Percentiles rank a stretch among this genome's conserved stretches.
Evolutionary conservation across 2,329 filamentous ascomycete species (phyloP).

Genomic region (Fusarium verticillioides): DNA sequence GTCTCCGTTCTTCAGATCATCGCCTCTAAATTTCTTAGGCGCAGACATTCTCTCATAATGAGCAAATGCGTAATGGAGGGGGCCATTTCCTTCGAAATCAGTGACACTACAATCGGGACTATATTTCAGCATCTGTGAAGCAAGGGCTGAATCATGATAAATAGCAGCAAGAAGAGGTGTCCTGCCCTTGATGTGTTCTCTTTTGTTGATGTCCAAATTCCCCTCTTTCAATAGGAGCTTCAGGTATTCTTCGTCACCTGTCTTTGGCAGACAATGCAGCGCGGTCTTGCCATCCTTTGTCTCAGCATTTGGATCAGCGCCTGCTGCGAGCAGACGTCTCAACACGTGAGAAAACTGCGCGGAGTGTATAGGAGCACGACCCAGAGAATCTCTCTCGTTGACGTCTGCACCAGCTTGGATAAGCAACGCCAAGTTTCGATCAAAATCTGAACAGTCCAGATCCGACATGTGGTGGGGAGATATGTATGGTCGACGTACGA

Average conservation of each 20-base stretch:
- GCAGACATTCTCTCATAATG: not conserved
- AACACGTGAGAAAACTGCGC: constrained; percentile 9
- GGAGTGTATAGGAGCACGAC: constrained; percentile 34
- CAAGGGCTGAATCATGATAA: not conserved
- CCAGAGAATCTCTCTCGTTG: constrained; percentile 25
- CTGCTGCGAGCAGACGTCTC: constrained; percentile 36
- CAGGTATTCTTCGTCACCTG: constrained; percentile 10
- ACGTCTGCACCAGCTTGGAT: constrained; percentile 40
- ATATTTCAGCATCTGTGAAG: constrained; percentile 30
- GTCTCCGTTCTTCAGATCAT: not conserved
- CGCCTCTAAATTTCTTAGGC: not conserved
- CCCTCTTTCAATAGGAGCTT: constrained; percentile 40
- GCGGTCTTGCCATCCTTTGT: constrained; percentile 16
- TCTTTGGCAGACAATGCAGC: constrained; percentile 30
- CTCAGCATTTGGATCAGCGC: constrained; percentile 37
- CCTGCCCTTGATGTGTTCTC: constrained; percentile 14
- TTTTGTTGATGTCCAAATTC: constrained; percentile 40
- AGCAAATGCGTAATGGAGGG: constrained; percentile 30
- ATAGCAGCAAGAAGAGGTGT: constrained; percentile 37
- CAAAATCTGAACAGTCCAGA: not conserved
- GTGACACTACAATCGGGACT: constrained; percentile 23
- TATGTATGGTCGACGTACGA: not conserved
- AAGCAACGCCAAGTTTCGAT: constrained; percentile 31
- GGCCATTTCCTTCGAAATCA: constrained; percentile 36
- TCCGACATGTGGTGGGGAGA: not conserved